A percentile compares a stretch with the other conserved stretches of the same genome.
Conservation (phyloP, 495 filamentous ascomycete genomes). For the Aspergillus sclerotiicarbonarius region DNA sequence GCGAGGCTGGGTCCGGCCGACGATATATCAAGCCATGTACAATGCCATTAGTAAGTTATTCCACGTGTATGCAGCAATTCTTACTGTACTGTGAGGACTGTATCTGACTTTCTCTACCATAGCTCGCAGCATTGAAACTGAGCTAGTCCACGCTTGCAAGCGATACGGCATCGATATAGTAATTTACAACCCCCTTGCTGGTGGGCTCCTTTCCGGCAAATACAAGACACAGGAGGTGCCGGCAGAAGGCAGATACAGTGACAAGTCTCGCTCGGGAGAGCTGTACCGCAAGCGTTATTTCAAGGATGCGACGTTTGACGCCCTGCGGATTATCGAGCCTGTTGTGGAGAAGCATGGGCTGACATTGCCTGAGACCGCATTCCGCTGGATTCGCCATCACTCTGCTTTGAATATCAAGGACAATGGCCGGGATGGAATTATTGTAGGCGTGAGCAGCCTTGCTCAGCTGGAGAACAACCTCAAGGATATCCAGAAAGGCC, state of each 20-base stretch:
- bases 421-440: conserved; percentile 72
- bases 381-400: conserved; percentile 81
- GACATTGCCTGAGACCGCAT: conserved; percentile 76
- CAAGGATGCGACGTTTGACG: conserved; percentile 72
- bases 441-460: conserved; percentile 75
- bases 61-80: conserved; percentile 48
- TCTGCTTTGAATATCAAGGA: conserved; percentile 71
- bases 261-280: conserved; percentile 50
- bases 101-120: conserved; percentile 52
- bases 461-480: conserved; percentile 76
- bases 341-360: conserved; percentile 72
- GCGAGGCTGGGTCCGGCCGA: conserved; percentile 65
- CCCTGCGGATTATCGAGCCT: conserved; percentile 69
- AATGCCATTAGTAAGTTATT: conserved; percentile 53
- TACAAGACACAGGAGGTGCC: conserved; percentile 72
- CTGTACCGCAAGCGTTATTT: conserved; percentile 81
- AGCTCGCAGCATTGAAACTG: conserved; percentile 74
- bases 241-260: conserved; percentile 66
- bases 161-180: conserved; percentile 85
- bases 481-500: conserved; percentile 77
- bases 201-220: conserved; percentile 82
- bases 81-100: conserved; percentile 39
- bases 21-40: conserved; percentile 66
- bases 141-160: conserved; percentile 76
- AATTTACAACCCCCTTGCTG: conserved; percentile 87